A percentile compares a stretch with the other conserved stretches of the same genome.
These are phyloP conservation scores for Pyrenula aspistea DNA, from an alignment of 495 filamentous ascomycete species.

Conservation along the genomic window DNA sequence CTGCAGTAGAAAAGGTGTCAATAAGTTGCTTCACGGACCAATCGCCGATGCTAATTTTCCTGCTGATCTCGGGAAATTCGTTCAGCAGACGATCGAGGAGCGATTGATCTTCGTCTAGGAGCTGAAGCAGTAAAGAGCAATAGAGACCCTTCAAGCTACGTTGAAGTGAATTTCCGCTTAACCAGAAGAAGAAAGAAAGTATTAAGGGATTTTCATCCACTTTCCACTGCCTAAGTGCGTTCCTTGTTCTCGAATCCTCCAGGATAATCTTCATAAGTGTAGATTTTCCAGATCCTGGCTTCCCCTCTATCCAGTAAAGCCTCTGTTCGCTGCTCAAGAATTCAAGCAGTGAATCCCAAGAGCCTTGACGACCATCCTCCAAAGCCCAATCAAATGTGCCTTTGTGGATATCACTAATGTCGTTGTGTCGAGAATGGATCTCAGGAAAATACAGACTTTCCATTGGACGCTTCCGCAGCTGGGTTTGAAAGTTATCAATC, in stretches of 20 bases:
- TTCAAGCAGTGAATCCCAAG: not conserved
- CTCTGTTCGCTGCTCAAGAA: not conserved
- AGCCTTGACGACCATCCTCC: not conserved
- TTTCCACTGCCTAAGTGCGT: not conserved
- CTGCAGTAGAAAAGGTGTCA: not conserved
- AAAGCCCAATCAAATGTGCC: not conserved
- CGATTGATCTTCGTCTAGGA: not conserved
- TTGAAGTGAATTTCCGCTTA: not conserved
- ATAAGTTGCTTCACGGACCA: not conserved
- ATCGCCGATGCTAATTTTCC: not conserved
- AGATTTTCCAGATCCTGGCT: not conserved
- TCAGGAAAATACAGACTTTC: not conserved
- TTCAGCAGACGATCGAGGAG: not conserved
- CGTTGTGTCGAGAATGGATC: not conserved
- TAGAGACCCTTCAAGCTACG: not conserved
- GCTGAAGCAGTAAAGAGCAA: not conserved
- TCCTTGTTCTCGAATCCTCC: not conserved
- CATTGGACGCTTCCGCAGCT: not conserved
- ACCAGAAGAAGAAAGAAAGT: not conserved
- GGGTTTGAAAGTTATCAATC: no score
- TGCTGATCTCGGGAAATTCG: not conserved
- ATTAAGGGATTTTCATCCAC: not conserved
- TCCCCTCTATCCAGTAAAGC: not conserved
- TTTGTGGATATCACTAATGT: not conserved
- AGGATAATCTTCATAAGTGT: not conserved